Base-by-base conservation (phyloP, 2,329 filamentous ascomycete genomes). In the Cladosporium sp. region DNA sequence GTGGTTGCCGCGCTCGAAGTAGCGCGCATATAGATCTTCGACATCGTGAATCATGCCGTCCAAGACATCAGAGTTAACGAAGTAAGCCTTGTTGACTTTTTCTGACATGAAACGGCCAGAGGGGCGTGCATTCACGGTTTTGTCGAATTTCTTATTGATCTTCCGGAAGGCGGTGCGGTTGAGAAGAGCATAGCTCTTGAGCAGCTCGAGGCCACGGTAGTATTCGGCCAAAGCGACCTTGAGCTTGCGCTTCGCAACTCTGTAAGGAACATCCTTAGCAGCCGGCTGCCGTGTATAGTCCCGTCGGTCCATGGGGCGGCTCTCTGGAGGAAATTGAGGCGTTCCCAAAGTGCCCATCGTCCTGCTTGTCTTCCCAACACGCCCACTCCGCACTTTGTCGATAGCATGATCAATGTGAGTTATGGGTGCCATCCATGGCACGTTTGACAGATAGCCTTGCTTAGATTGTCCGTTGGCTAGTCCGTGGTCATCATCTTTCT, bases 111-210 rank as follows among this genome's bases (percentile, higher is more conserved):
- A 97, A 28, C 86, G 81, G 65, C 87, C 80, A 0, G 85, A 80
- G 0, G 89, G 89, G 9, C 86, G 81, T 38, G 89, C 85, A 61
- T 90, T 82, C 53, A 90, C 83, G 2, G 86, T 83, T 72, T 97
- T 98, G 76, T 97, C 91, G 67, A 95, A 97, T 71, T 98, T 98
- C 70, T 98, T 98, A 72, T 95, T 96, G 66, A 98, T 89, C 70
- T 98, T 98, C 32, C 91, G 85, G 65, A 97, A 97, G 0, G 90
- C 93, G 0, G 89, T 95, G 45, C 89, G 82, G 68, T 98, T 98
- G 11, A 96, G 77, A 18, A 95, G 74, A 1, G 90, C 86, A 63
- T 95, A 98, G 0, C 89, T 87, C 72, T 96, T 97, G 54, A 98
- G 78, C 43, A 97, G 75, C 67, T 98, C 93, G 11, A 98, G 77